Conservation (phyloP, 345 rosid genomes). For the Stellera chamaejasme region DNA sequence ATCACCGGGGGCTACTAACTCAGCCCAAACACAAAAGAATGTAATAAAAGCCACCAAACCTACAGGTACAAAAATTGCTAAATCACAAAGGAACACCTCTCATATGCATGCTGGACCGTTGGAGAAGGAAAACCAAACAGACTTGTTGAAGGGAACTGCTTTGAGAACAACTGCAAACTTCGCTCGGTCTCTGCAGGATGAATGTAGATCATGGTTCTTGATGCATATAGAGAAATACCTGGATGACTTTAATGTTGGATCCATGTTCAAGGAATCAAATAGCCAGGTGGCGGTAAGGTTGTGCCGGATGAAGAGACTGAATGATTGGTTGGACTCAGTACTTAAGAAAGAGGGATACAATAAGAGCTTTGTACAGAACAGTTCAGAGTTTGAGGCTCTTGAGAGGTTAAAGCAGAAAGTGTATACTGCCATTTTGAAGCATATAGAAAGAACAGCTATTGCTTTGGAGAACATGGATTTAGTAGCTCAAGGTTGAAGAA, state of each 20-base stretch:
- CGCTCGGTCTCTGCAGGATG: constrained; percentile 30
- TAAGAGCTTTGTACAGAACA: constrained; percentile 14
- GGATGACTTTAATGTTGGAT: constrained; percentile 29
- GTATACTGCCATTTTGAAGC: constrained; percentile 51
- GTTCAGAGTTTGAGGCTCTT: constrained; percentile 36
- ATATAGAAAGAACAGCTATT: constrained; percentile 55
- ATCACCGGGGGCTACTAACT: neutral
- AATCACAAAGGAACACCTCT: constrained; percentile 16
- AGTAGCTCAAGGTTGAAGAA: constrained; percentile 9
- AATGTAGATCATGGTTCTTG: constrained; percentile 43
- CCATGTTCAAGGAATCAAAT: constrained; percentile 24
- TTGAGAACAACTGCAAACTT: constrained; percentile 25
- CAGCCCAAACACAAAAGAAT: constrained; percentile 6
- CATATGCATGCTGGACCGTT: constrained; percentile 14
- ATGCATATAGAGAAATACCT: constrained; percentile 45
- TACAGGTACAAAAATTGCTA: constrained; percentile 12
- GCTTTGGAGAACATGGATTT: constrained; percentile 17
- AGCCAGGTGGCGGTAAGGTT: constrained; percentile 35
- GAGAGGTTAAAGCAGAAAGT: constrained; percentile 51
- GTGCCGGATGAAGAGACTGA: constrained; percentile 51
- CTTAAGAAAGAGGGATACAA: constrained; percentile 14
- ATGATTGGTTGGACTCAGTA: constrained; percentile 51
- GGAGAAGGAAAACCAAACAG: constrained; percentile 14
- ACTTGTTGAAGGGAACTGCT: constrained; percentile 30
- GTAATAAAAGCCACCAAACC: constrained; percentile 9